Evolutionary conservation across 2,329 filamentous ascomycete species (phyloP), one percentile per base, ranked within the genome.

Genomic region (Rutstroemia sp.): DNA sequence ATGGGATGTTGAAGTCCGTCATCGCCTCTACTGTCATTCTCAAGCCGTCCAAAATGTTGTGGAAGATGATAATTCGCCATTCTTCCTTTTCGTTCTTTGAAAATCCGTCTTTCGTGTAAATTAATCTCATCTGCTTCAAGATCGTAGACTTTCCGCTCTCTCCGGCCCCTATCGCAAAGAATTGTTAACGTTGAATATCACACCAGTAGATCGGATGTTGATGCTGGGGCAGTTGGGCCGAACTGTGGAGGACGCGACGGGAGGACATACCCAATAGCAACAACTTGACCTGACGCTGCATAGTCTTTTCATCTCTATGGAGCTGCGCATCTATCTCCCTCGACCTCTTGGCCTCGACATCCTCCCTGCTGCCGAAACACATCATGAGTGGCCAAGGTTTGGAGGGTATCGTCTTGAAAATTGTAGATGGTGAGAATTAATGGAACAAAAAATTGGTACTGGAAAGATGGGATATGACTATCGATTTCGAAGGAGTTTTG

Each of bases 111-210:
- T 91, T 86, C 14, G 90, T 85, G 72, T 97, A 94, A 66, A 99
- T 96, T 73, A 99, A 85, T 72, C 92, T 92, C 94, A 99, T 97
- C 78, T 97, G 92, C 77, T 97, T 97, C 63, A 97, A 82, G 58
- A 97, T 92, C 1, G 92, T 97, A 8, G 92, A 96, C 75, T 97
- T 97, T 63, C 92, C 89, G 58, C 88, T 94, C 75, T 97, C 92
- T 69, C 92, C 92, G 67, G 92, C 92, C 72, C 92, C 92, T 96
- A 42, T 52, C 51, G 42, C n/a, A 25, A 41, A 48, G 19, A 19
- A 44, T 44, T n/a, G 51, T 65, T 61, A 66, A 61, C 54, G 46
- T n/a, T 51, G 19, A 38, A 3, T 14, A 48, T 41, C 25, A 8
- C 25, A 6, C 7, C 12, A 7, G n/a, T 3, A 52, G 21, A 21